A percentile compares a stretch with the other conserved stretches of the same genome.
Evolutionary conservation across 192 early-diverging fungal genomes (phyloP).

Genomic region (Polychytrium aggregatum): DNA sequence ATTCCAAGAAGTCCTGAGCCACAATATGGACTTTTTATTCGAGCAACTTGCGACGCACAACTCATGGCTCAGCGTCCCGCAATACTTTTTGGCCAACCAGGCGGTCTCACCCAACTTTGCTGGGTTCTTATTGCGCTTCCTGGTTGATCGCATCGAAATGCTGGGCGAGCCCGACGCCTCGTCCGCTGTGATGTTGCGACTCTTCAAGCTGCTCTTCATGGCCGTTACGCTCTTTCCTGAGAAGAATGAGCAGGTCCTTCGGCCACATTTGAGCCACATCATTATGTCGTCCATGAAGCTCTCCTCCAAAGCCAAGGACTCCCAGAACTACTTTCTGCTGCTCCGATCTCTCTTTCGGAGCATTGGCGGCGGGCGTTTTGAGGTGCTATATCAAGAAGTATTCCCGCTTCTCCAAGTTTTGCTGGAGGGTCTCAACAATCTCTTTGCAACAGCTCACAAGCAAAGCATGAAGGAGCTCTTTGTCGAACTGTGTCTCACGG

Average conservation of each 20-base stretch:
- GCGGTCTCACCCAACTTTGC: constrained; percentile 65
- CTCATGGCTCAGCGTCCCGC: constrained; percentile 68
- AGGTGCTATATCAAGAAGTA: constrained; percentile 91
- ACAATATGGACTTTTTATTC: constrained; percentile 78
- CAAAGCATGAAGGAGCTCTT: constrained; percentile 88
- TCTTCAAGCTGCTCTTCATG: constrained; percentile 92
- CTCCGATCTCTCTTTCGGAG: constrained; percentile 85
- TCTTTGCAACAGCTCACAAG: constrained; percentile 68
- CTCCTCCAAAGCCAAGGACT: constrained; percentile 70
- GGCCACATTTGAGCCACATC: constrained; percentile 84
- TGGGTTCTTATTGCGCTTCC: constrained; percentile 61
- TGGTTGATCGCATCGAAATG: constrained; percentile 67
- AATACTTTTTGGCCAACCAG: constrained; percentile 78
- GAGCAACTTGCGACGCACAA: constrained; percentile 68
- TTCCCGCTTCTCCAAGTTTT: constrained; percentile 84
- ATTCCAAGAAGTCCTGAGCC: constrained; percentile 92
- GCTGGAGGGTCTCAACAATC: constrained; percentile 78
- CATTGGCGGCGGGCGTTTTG: constrained; percentile 94
- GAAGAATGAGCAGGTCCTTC: constrained; percentile 79
- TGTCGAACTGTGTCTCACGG: constrained; percentile 92
- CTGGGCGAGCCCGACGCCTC: constrained; percentile 57
- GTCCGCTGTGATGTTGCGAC: constrained; percentile 68
- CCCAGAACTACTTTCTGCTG: constrained; percentile 86
- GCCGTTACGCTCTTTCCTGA: constrained; percentile 86
- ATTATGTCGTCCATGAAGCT: constrained; percentile 81